Conservation (phyloP, 139 green algal genomes). For the Diplosphaera chodatii region DNA sequence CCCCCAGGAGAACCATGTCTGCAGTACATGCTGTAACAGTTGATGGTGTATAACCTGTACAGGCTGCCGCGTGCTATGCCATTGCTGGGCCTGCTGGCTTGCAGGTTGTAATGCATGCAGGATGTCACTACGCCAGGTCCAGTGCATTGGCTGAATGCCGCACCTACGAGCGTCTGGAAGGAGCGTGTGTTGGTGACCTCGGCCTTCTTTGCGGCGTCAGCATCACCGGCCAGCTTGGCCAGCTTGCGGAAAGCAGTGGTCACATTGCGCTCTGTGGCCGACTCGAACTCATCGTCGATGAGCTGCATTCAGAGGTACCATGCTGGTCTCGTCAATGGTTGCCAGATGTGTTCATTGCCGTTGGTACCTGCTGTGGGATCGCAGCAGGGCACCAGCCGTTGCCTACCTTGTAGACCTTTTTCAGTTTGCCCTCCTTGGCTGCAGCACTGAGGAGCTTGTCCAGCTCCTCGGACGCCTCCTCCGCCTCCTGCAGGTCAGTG, state of each 20-base stretch:
- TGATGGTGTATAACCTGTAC: too few relatives aligned
- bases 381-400: too few relatives aligned
- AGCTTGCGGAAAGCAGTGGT: neutral
- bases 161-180: constrained; percentile 3
- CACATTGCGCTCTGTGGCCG: neutral
- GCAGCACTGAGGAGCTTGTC: neutral
- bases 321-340: neutral
- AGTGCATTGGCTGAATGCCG: too few relatives aligned
- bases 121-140: too few relatives aligned
- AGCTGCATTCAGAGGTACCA: neutral
- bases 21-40: too few relatives aligned
- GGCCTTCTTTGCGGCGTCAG: neutral
- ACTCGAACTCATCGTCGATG: neutral
- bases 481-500: neutral
- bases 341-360: too few relatives aligned
- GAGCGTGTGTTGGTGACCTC: neutral
- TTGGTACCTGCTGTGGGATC: neutral
- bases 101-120: too few relatives aligned
- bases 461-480: neutral
- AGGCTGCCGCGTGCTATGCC: too few relatives aligned
- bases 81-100: too few relatives aligned
- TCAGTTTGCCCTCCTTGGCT: neutral
- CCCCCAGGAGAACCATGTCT: neutral
- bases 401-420: neutral
- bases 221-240: neutral